Evolutionary conservation across 2,329 filamentous ascomycete species (phyloP).

Genomic region (Hypoxylon sp.): DNA sequence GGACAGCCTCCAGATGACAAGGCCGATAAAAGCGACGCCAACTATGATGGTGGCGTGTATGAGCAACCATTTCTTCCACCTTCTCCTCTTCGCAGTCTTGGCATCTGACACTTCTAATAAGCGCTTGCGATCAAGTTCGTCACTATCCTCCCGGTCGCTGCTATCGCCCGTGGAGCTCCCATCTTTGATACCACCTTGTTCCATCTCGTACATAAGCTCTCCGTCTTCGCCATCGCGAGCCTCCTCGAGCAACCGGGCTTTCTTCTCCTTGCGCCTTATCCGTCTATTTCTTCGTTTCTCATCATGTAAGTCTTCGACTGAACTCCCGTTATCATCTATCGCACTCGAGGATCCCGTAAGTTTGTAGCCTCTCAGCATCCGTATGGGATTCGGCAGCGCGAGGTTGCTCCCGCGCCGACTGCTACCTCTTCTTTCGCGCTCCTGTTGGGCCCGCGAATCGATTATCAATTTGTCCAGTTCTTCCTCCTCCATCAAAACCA

Average conservation of each 20-base stretch:
- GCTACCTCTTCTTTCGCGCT: slow-evolving; percentile 63
- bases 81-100: slow-evolving; percentile 65
- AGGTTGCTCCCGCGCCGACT: slow-evolving; percentile 64
- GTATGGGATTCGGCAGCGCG: slow-evolving; percentile 65
- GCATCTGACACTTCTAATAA: slow-evolving; percentile 65
- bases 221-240: slow-evolving; percentile 77
- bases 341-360: slow-evolving; percentile 56
- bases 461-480: slow-evolving; percentile 74
- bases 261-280: slow-evolving; percentile 67
- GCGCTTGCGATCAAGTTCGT: slow-evolving; percentile 69
- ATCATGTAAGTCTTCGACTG: slow-evolving; percentile 64
- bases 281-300: slow-evolving; percentile 67
- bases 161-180: slow-evolving; percentile 75
- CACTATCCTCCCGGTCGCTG: slow-evolving; percentile 73
- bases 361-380: slow-evolving; percentile 60
- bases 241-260: slow-evolving; percentile 66
- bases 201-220: slow-evolving; percentile 82
- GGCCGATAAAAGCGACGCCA: slow-evolving; percentile 69
- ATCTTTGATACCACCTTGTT: slow-evolving; percentile 80
- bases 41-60: slow-evolving; percentile 67
- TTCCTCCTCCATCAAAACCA: slow-evolving; percentile 82
- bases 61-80: slow-evolving; percentile 69
- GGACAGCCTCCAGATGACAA: slow-evolving; percentile 73
- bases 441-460: slow-evolving; percentile 63
- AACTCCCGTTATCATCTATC: slow-evolving; percentile 61